phyloP scores from a whole-genome alignment of 2,329 filamentous ascomycete species.

The Albifimbria verrucaria region DNA sequence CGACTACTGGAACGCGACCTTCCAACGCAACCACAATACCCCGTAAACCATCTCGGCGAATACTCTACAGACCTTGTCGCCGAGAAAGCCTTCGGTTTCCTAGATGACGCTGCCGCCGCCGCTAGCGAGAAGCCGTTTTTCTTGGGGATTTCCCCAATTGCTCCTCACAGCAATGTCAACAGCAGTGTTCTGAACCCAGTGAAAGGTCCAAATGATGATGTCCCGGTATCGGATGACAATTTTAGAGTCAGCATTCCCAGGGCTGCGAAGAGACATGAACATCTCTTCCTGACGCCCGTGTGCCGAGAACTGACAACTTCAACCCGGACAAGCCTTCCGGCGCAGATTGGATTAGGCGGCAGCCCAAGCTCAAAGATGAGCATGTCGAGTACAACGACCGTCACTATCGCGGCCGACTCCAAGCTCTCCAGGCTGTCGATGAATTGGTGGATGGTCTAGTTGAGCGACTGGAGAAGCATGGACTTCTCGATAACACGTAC shows the following conservation, averaged over 20 bases:
- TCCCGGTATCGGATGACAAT: conserved; percentile 38
- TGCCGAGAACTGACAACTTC: conserved; percentile 64
- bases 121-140: conserved; percentile 49
- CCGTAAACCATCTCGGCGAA: conserved; percentile 41
- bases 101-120: conserved; percentile 48
- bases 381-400: conserved; percentile 32
- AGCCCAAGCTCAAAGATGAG: conserved; percentile 28
- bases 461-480: conserved; percentile 24
- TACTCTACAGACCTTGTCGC: conserved; percentile 53
- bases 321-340: conserved; percentile 50
- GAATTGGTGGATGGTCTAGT: conserved; percentile 40
- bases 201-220: conserved; percentile 7
- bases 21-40: conserved; percentile 54
- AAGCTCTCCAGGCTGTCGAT: conserved; percentile 42
- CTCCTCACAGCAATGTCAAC: conserved; percentile 26
- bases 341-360: conserved; percentile 40
- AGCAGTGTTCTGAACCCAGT: conserved; percentile 44
- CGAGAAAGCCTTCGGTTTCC: conserved; percentile 46
- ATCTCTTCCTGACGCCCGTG: conserved; percentile 53
- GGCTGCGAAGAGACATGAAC: conserved; percentile 50
- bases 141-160: conserved; percentile 48
- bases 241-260: conserved; percentile 29
- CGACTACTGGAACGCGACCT: conserved; percentile 62
- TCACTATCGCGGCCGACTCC: conserved; percentile 38
- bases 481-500: conserved; percentile 40